Evolutionary conservation across 495 filamentous ascomycete species (phyloP).

Genomic region (Penicillium flavigenum): DNA sequence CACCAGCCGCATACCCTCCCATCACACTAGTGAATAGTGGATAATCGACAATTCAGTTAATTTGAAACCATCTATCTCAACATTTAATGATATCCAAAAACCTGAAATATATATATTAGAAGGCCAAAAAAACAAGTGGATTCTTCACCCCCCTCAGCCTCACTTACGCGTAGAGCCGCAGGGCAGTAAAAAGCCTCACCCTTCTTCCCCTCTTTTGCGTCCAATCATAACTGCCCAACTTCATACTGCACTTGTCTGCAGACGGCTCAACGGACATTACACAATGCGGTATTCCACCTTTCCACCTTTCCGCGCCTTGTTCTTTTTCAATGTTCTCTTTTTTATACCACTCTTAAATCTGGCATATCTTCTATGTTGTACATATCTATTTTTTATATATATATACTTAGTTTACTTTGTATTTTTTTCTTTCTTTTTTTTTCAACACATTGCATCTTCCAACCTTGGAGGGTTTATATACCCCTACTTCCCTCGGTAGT

Average conservation of each 20-base stretch:
- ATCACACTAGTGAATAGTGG: conserved; percentile 6
- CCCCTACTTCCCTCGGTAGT: not conserved
- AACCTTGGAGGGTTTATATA: not conserved
- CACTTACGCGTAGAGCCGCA: conserved; percentile 33
- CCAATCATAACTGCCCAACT: conserved; percentile 1
- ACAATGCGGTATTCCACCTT: not conserved
- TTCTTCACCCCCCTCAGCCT: conserved; percentile 26
- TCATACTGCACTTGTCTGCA: too few species aligned
- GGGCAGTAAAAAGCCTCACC: conserved; percentile 27
- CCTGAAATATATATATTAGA: not conserved
- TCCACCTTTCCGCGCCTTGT: not conserved
- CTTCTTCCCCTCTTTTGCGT: conserved; percentile 3
- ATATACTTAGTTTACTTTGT: not conserved
- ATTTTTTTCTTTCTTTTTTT: not conserved
- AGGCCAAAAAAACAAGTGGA: conserved; percentile 1
- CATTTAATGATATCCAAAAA: not conserved
- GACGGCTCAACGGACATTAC: not conserved
- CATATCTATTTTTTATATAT: too few species aligned
- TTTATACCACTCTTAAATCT: too few species aligned
- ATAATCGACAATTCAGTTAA: not conserved
- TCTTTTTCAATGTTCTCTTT: not conserved
- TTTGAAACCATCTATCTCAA: not conserved
- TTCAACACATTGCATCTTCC: not conserved
- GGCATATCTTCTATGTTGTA: not conserved
- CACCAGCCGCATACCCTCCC: not conserved